Conservation (phyloP, 1,139 yeast genomes). For the Blastobotrys capitulatus region DNA sequence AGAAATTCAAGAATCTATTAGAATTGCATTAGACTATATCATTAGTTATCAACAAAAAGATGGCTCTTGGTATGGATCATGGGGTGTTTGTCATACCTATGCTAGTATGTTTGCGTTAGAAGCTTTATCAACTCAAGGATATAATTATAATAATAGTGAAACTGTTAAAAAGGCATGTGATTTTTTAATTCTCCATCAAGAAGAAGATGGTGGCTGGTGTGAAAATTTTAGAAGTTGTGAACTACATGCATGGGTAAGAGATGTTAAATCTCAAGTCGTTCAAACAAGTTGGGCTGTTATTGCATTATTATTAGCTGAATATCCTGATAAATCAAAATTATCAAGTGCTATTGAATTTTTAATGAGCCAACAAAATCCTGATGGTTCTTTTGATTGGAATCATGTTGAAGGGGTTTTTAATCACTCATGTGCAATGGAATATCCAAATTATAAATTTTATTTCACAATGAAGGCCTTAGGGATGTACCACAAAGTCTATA, state of each 20-base stretch:
- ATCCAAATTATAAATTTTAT: constrained; percentile 85
- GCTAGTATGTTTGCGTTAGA: constrained; percentile 98
- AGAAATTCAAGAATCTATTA: constrained; percentile 63
- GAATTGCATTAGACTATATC: constrained; percentile 69
- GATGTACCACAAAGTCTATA: constrained; percentile 42
- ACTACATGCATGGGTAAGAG: constrained; percentile 68
- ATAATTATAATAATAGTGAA: constrained; percentile 54
- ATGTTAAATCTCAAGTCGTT: constrained; percentile 63
- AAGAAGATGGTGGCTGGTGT: constrained; percentile 95
- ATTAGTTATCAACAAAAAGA: constrained; percentile 61
- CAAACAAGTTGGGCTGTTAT: constrained; percentile 94
- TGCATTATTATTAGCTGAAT: constrained; percentile 72
- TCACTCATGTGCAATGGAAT: constrained; percentile 89
- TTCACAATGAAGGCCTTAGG: constrained; percentile 95
- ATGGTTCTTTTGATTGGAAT: constrained; percentile 86
- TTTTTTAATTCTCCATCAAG: constrained; percentile 68
- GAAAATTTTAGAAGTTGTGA: constrained; percentile 68
- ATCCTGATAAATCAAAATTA: constrained; percentile 64
- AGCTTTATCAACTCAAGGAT: constrained; percentile 70
- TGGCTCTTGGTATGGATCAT: constrained; percentile 98
- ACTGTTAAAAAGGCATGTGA: constrained; percentile 76
- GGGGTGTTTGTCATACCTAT: constrained; percentile 97
- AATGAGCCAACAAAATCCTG: constrained; percentile 58
- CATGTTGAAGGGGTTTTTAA: constrained; percentile 94
- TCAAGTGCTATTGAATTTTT: constrained; percentile 58